phyloP scores from a whole-genome alignment of 495 filamentous ascomycete species.

The Glonium stellatum region DNA sequence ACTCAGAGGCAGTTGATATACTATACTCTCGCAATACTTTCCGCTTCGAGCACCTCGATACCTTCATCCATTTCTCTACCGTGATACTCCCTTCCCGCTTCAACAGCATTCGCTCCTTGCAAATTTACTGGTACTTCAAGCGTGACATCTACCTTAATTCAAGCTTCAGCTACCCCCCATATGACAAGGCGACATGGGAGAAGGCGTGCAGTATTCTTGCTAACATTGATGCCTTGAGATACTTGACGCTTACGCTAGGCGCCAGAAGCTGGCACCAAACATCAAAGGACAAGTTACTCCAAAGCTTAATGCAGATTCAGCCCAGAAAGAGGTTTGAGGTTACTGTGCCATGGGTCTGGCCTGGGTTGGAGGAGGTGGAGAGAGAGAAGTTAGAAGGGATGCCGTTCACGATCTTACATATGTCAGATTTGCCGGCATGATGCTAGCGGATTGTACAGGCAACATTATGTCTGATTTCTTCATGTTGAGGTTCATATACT shows the following conservation, averaged over 20 bases:
- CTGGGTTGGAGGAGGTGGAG: neutral
- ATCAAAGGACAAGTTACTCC: neutral
- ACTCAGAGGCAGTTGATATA: neutral
- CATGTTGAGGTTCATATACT: too few relatives aligned
- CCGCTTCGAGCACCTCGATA: constrained; percentile 1
- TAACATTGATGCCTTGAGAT: neutral
- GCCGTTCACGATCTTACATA: neutral
- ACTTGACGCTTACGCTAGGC: neutral
- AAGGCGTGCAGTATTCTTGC: constrained; percentile 2
- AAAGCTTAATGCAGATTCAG: neutral
- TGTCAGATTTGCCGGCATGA: constrained; percentile 8
- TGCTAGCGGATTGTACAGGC: too few relatives aligned
- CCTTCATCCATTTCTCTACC: neutral
- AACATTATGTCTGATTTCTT: too few relatives aligned
- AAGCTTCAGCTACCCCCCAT: neutral
- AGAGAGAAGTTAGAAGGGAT: neutral
- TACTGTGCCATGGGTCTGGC: neutral
- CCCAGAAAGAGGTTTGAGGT: neutral
- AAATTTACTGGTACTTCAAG: neutral
- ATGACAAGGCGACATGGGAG: neutral
- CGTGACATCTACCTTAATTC: neutral
- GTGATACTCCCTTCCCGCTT: neutral
- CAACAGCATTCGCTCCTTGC: neutral
- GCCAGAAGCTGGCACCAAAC: neutral
- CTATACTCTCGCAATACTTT: neutral